Base-by-base conservation (phyloP, 2,329 filamentous ascomycete genomes). In the Alternaria rosae region DNA sequence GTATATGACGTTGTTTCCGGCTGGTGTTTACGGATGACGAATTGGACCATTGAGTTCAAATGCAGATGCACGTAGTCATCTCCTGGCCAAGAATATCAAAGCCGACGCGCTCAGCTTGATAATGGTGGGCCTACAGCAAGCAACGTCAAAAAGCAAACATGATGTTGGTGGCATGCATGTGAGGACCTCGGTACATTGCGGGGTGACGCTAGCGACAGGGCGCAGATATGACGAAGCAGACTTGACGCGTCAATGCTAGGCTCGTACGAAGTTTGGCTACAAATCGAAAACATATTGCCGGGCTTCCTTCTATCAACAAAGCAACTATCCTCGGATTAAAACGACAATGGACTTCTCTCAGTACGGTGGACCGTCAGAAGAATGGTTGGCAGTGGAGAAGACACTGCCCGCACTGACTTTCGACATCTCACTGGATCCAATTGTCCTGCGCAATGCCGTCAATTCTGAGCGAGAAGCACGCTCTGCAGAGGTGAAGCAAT, bases 341-440 rank as follows among this genome's bases (percentile, higher is more conserved):
- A 35, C 48, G 59, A 17, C 59, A 15, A 28, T 61, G 30, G 59
- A 58, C 23, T 62, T 59, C 20, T 62, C 56, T 10, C 59, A 62
- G 12, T 61, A 61, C n/a, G 59, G 54, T 7, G 54, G 54, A 4
- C 59, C 56, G 0, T 76, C 74, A 6, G 70, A 72, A 5, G 75
- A 78, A 62, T 78, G 75, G 75, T 68, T 78, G n/a, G 71, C 66
- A 3, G 54, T 77, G 3, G 67, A 76, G 50, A 74, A 71, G 58
- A 73, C 71, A 5, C 56, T 76, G 1, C 74, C 75, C 4, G 58
- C 69, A 3, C 20, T 59, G 11, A 61, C 61, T 9, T 73, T 72
- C 64, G 70, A 77, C 61, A 62, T 66, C 9, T 63, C 56, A 4
- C 8, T 53, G 7, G 69, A 73, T 26, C 70, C 70, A 10, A 10